phyloP scores from a whole-genome alignment of 2,329 filamentous ascomycete genomes.

The Aspergillus aculeatus region DNA sequence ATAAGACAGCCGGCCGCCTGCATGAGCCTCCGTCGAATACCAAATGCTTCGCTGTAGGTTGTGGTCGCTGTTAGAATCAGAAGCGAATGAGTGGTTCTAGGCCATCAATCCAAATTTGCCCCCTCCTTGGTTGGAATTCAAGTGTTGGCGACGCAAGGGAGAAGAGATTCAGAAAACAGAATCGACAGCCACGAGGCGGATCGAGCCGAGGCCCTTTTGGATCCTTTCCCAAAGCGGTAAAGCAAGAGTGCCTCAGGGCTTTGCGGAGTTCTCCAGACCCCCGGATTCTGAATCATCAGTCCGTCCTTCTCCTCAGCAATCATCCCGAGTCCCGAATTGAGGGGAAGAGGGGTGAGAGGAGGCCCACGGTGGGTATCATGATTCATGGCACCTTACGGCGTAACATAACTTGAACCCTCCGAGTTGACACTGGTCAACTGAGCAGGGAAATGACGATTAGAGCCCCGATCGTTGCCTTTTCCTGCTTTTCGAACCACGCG shows the following conservation, averaged over 20 bases:
- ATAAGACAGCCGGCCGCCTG: not conserved
- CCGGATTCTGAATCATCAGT: conserved; percentile 20
- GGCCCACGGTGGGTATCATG: conserved; percentile 1
- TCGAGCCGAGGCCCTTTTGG: conserved; percentile 8
- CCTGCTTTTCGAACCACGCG: conserved; percentile 14
- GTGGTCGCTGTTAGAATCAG: not conserved
- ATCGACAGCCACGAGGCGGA: conserved; percentile 5
- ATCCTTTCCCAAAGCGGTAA: conserved; percentile 1
- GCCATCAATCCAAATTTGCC: not conserved
- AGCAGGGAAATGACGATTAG: conserved; percentile 11
- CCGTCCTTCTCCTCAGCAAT: not conserved
- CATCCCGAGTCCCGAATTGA: too few relatives aligned
- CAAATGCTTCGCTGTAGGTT: not conserved
- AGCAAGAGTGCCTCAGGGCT: not conserved
- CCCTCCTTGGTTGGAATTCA: not conserved
- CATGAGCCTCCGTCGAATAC: not conserved
- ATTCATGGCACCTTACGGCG: not conserved
- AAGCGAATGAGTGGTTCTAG: not conserved
- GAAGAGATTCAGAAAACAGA: not conserved
- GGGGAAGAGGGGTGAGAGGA: not conserved
- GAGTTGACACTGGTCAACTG: conserved; percentile 2
- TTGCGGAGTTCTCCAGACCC: conserved; percentile 21
- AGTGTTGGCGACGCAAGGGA: not conserved
- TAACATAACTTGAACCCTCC: not conserved
- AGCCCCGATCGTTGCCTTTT: conserved; percentile 3